Conservation (phyloP, 371 early-diverging fungal genomes). For the Lichtheimia corymbifera region DNA sequence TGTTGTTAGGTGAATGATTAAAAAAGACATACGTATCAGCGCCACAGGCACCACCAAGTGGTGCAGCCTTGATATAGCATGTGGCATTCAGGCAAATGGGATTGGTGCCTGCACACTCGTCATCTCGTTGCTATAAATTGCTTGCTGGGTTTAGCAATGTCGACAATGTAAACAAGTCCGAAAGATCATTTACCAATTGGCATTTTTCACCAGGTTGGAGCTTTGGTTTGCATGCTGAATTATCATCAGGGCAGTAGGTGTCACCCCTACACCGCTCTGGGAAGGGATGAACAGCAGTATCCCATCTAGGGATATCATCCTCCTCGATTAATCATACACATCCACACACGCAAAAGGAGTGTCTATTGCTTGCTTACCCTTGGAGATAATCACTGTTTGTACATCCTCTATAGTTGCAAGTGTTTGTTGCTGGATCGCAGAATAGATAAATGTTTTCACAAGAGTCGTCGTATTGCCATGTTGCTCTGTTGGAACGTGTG, state of each 20-base stretch:
- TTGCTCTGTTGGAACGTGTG: slow-evolving; percentile 15
- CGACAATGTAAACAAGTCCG: too few species aligned
- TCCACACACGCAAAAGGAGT: background rate
- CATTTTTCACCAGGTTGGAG: slow-evolving; percentile 30
- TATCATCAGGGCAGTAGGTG: slow-evolving; percentile 45
- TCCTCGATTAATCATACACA: too few species aligned
- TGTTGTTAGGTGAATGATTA: background rate
- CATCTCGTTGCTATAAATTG: slow-evolving; percentile 39
- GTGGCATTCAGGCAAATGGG: slow-evolving; percentile 44
- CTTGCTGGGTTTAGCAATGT: too few species aligned
- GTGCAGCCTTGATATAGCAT: slow-evolving; percentile 42
- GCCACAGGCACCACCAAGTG: slow-evolving; percentile 41
- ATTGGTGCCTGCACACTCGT: slow-evolving; percentile 36
- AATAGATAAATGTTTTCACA: slow-evolving; percentile 42
- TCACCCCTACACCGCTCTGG: slow-evolving; percentile 32
- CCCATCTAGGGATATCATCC: slow-evolving; percentile 26
- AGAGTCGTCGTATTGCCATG: slow-evolving; percentile 42
- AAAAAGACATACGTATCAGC: slow-evolving; percentile 32
- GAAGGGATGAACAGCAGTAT: slow-evolving; percentile 21
- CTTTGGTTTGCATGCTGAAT: slow-evolving; percentile 28
- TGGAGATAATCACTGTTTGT: slow-evolving; percentile 42
- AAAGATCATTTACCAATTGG: slow-evolving; percentile 24
- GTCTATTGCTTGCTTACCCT: slow-evolving; percentile 25
- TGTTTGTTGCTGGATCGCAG: slow-evolving; percentile 29
- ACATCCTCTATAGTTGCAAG: slow-evolving; percentile 45